These are phyloP conservation scores for Phlyctochytrium arcticum DNA, from an alignment of 192 early-diverging fungal genomes.

Conservation along the genomic window DNA sequence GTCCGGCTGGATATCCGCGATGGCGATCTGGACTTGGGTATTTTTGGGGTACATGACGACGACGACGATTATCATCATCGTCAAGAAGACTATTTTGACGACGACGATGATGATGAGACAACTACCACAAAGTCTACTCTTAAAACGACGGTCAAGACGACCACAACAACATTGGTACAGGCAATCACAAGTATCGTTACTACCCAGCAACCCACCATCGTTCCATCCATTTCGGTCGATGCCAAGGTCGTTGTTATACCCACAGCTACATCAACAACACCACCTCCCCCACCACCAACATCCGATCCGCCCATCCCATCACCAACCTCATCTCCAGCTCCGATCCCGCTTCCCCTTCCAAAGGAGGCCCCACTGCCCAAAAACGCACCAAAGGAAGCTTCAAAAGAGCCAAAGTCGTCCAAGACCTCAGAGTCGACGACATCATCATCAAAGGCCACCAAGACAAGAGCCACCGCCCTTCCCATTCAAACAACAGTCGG, in stretches of 20 bases:
- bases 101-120: background rate
- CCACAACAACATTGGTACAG: too few species aligned
- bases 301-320: background rate
- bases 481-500: background rate
- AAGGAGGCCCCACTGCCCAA: background rate
- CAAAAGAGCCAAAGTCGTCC: too few species aligned
- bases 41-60: too few species aligned
- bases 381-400: too few species aligned
- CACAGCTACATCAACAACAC: too few species aligned
- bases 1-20: too few species aligned
- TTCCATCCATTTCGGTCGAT: too few species aligned
- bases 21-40: too few species aligned
- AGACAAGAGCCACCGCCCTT: background rate
- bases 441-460: background rate
- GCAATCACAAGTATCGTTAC: background rate
- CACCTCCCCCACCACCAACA: background rate
- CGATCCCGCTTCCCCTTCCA: background rate
- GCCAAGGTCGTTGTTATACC: too few species aligned
- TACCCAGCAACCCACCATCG: background rate
- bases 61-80: background rate
- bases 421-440: background rate
- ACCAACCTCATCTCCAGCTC: background rate
- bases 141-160: background rate
- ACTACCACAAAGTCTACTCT: background rate
- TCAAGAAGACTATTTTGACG: too few species aligned